Base-by-base conservation (phyloP, 1,284 basidiomycete species). In the Wolfiporia cocos region DNA sequence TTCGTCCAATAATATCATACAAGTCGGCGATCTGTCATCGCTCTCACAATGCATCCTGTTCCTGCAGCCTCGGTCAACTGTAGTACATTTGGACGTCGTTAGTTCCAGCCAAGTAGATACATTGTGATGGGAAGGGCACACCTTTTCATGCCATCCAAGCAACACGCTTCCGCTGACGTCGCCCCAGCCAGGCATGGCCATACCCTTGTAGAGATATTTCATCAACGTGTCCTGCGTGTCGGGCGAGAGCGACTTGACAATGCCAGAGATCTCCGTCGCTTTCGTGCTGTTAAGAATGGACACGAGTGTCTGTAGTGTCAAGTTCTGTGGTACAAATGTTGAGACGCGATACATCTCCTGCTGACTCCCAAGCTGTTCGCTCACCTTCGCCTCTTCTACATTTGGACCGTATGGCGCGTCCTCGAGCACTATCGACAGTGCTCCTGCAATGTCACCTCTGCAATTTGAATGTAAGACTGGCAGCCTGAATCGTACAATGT, bases 161-260 rank as follows among this genome's bases (percentile, higher is more conserved):
- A 99, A 68, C 17, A 97, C 92, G 52, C 91, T 93, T 33, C 89
- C 89, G 53, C 81, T 87, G 52, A 88, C 79, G 58, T 91, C 91
- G 39, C 81, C 84, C 77, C 81, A 87, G 35, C 79, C 89, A 10
- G 86, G 81, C 70, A 81, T 74, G 5, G 73, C 88, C 88, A 92
- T 92, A 23, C 86, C 93, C 69, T 99, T 99, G 80, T 99, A 99
- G 19, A 99, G 69, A 60, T 96, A 99, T 63, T 96, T 97, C 95
- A 98, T 99, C 44, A 98, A 72, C 26, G 83, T 89, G 58, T 97
- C 95, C 55, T 96, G 92, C 49, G 88, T 74, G 36, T 91, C 84
- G 47, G 80, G 76, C 5, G 81, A 77, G 31, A 98, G 75, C 1
- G 74, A 63, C 58, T 85, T 86, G 58, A 98, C 71, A 33, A 89